Base-by-base conservation (phyloP, 495 filamentous ascomycete genomes). In the Aspergillus taichungensis region DNA sequence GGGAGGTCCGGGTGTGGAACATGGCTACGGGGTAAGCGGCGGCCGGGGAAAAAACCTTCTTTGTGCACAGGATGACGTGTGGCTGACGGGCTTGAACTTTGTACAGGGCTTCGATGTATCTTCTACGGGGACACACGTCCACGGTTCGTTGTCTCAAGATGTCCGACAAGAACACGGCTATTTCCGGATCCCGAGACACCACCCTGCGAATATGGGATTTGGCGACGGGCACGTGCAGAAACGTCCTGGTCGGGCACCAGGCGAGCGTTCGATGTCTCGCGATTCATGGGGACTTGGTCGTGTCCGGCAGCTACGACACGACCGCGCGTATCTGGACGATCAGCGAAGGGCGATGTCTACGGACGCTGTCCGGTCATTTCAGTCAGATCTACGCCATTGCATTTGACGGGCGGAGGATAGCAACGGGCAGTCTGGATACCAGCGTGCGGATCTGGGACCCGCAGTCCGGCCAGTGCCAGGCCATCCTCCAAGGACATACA, bases 321-420 rank as follows among this genome's bases (percentile, higher is more conserved):
- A 95, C 88, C 2, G 92, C 92, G 9, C 87, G 88, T 50, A 89
- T 98, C 37, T 98, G 92, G 92, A 95, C 86, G 56, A 96, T 98
- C 24, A 87, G 85, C 3, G 85, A 95, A 61, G 94, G 92, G 8
- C 79, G 86, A 50, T 97, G 91, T 60, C 67, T 96, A 29, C 78
- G 90, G 30, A 95, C 88, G 5, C 71, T 98, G 18, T 80, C 78
- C n/a, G 92, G 92, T 0, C 92, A 98, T 67, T 97, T 95, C 67
- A 97, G 92, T 61, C 92, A 98, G 55, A 98, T 98, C 43, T 98
- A 98, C 57, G 94, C 92, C 8, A 94, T 98, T 56, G 91, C 92
- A 0, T 98, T 95, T 62, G 92, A 98, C 59, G 92, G 92, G 13
- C 75, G 77, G 39, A 76, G 88, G 42, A 91, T 98, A 38, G 91